A percentile compares a stretch with the other conserved stretches of the same genome.
phyloP scores from a whole-genome alignment of 2,329 filamentous ascomycete genomes.

The Sporothrix phasma region DNA sequence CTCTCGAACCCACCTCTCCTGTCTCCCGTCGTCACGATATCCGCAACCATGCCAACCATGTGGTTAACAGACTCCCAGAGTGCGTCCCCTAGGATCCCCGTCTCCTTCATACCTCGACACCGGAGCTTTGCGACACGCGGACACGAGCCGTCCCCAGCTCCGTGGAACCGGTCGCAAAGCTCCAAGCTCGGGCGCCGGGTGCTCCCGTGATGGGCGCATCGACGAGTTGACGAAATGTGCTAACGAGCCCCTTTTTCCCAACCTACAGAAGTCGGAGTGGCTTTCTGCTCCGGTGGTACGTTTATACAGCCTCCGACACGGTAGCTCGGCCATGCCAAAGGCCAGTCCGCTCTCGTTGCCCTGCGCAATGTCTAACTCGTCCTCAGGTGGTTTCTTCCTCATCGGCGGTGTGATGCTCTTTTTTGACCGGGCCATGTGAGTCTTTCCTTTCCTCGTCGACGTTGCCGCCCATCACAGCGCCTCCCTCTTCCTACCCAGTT shows the following conservation, averaged over 20 bases:
- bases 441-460: slow-evolving; percentile 17
- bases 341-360: neutral
- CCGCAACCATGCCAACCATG: slow-evolving; percentile 63
- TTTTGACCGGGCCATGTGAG: slow-evolving; percentile 91
- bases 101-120: neutral
- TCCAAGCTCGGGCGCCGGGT: neutral
- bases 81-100: slow-evolving; percentile 38
- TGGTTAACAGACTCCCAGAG: slow-evolving; percentile 95
- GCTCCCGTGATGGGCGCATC: neutral
- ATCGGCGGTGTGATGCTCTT: slow-evolving; percentile 91
- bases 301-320: slow-evolving; percentile 23
- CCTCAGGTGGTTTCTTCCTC: slow-evolving; percentile 80
- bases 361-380: neutral
- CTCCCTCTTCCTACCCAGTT: neutral
- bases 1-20: neutral
- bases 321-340: too few relatives aligned
- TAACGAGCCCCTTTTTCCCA: slow-evolving; percentile 20
- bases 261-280: slow-evolving; percentile 79
- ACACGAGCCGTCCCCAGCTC: neutral
- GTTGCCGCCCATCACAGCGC: neutral
- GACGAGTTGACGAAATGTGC: slow-evolving; percentile 14
- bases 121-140: slow-evolving; percentile 13
- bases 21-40: neutral
- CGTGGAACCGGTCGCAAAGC: neutral
- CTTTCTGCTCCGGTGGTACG: slow-evolving; percentile 95